A percentile compares a stretch with the other conserved stretches of the same genome.
phyloP scores from a whole-genome alignment of 2,329 filamentous ascomycete species.

The Thelonectria blattea region DNA sequence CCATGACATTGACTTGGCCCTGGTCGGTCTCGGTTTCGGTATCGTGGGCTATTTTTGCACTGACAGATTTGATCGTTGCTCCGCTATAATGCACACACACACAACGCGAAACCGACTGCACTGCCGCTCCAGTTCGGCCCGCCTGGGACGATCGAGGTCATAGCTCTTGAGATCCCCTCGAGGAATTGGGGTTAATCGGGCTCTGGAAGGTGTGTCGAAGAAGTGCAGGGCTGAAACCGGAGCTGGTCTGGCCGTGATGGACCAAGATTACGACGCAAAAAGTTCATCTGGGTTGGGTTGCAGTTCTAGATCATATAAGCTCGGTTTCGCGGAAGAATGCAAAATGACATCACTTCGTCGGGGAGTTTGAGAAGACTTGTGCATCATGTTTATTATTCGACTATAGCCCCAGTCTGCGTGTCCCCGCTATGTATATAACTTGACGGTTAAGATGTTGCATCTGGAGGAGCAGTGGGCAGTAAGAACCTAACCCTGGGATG shows the following conservation, averaged over 20 bases:
- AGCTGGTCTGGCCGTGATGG: background rate
- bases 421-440: too few relatives aligned
- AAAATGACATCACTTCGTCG: too few relatives aligned
- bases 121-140: slow-evolving; percentile 3
- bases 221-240: background rate
- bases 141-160: background rate
- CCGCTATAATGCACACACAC: background rate
- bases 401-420: too few relatives aligned
- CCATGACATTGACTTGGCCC: background rate
- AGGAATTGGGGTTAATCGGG: background rate
- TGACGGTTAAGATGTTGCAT: too few relatives aligned
- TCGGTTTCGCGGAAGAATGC: too few relatives aligned
- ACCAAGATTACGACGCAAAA: too few relatives aligned
- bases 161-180: background rate
- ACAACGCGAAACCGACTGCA: slow-evolving; percentile 16
- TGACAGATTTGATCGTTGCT: background rate
- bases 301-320: too few relatives aligned
- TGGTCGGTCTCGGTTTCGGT: slow-evolving; percentile 17
- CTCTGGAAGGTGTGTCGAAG: background rate
- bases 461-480: too few relatives aligned
- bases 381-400: too few relatives aligned
- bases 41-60: slow-evolving; percentile 13
- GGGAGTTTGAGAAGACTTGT: too few relatives aligned
- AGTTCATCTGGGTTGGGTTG: too few relatives aligned
- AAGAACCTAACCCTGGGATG: too few relatives aligned